Base-by-base conservation (phyloP, 2,329 filamentous ascomycete genomes). In the Sporothrix phasma region DNA sequence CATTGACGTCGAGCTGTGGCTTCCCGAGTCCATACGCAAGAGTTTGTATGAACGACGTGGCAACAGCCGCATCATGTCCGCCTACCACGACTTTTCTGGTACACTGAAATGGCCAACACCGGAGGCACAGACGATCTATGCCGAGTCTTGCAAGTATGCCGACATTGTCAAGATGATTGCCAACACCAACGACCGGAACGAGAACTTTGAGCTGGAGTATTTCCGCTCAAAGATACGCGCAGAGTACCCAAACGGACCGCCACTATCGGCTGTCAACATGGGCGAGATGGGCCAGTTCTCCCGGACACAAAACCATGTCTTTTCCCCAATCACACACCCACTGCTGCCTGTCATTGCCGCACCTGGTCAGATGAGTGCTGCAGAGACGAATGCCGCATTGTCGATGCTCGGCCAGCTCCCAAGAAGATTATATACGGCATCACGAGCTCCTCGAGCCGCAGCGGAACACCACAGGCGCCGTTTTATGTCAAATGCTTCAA, bases 131-230 rank as follows among this genome's bases (percentile, higher is more conserved):
- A 78, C 82, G 11, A 81, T 93, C 3, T 95, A 92, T 69, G 78
- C 84, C 65, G 82, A 87, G 68, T 90, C 88, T 8, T 83, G 84
- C 54, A 84, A 84, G 65, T 91, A 92, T 69, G 88, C 88, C 54
- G 90, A 95, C 73, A 90, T 95, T 64, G 87, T 95, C 71, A 95
- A 94, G 78, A 94, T 95, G 89, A 94, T 94, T 70, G 86, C 88
- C 37, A 87, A 92, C 71, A 89, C 91, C 71, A 88, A 86, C 72
- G 87, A 88, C 46, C 86, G 89, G 72, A 90, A 92, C 71, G 90
- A 92, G 70, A 94, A 95, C 74, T 94, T 95, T 72, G 90, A 95
- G 76, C 81, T 95, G 39, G 91, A 95, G 74, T 92, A 92, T 74
- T 95, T 96, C 76, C 86, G 90, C 34, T 91, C 89, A 11, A 83